A percentile compares a stretch with the other conserved stretches of the same genome.
Conservation (phyloP, 78 protist species). For the Dictyostelium purpureum region DNA sequence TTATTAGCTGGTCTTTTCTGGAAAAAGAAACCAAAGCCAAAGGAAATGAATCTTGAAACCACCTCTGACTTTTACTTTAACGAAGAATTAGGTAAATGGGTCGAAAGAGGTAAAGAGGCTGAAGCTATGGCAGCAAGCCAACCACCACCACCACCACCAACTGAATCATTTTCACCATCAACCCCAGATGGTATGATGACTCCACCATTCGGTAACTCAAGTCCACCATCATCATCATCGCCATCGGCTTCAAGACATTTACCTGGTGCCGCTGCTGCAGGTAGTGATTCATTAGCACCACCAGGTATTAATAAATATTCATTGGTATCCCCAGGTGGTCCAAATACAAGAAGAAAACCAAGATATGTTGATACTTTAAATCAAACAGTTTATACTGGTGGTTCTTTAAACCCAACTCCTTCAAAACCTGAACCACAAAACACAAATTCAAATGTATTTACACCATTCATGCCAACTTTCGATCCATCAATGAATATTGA, state of each 20-base stretch:
- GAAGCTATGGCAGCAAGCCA: slow-evolving; percentile 9
- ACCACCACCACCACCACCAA: slow-evolving; percentile 58
- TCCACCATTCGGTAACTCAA: slow-evolving; percentile 21
- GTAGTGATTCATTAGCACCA: neutral
- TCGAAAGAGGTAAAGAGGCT: slow-evolving; percentile 55
- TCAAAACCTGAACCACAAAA: neutral
- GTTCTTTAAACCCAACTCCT: neutral
- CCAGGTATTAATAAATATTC: slow-evolving; percentile 35
- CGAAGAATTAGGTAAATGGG: slow-evolving; percentile 47
- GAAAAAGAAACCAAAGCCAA: slow-evolving; percentile 9
- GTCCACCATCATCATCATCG: neutral
- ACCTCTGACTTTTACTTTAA: slow-evolving; percentile 11
- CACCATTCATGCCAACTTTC: neutral
- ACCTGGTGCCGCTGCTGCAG: neutral
- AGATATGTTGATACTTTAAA: slow-evolving; percentile 59
- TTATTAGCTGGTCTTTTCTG: neutral
- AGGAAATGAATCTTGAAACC: slow-evolving; percentile 37
- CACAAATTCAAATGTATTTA: too few species aligned
- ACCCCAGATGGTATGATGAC: neutral
- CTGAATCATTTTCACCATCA: neutral
- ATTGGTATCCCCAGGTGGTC: slow-evolving; percentile 22
- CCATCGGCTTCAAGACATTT: neutral
- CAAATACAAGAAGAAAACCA: slow-evolving; percentile 62
- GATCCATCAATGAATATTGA: neutral
- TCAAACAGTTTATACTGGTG: slow-evolving; percentile 65